These are phyloP conservation scores for Cyclotella sp. DNA, from an alignment of 108 stramenopile species.

Conservation along the genomic window DNA sequence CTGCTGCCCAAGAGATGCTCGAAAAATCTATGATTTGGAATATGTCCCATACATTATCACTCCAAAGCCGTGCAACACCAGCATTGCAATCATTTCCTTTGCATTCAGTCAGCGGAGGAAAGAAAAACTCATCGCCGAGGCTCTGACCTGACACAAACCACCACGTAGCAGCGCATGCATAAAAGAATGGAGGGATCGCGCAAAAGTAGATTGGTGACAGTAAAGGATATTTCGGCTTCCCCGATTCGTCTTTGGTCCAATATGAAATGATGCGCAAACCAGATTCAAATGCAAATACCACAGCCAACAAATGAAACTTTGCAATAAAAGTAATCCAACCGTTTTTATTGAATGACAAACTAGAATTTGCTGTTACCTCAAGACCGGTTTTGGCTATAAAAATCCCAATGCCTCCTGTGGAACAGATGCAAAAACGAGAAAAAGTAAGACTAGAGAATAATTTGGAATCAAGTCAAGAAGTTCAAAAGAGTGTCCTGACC, in stretches of 20 bases:
- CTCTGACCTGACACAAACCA: background rate
- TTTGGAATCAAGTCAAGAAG: background rate
- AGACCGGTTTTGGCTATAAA: constrained; percentile 76
- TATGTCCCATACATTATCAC: constrained; percentile 14
- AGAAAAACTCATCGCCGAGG: constrained; percentile 64
- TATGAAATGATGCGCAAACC: constrained; percentile 60
- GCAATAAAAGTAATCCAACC: constrained; percentile 38
- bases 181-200: constrained; percentile 81
- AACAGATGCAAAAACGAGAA: background rate
- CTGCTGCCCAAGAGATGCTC: constrained; percentile 65
- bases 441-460: background rate
- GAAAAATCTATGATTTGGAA: constrained; percentile 23
- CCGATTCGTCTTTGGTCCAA: constrained; percentile 47
- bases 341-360: constrained; percentile 45
- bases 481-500: background rate
- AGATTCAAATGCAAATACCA: constrained; percentile 67
- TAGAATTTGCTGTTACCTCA: constrained; percentile 68
- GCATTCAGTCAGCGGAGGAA: constrained; percentile 53
- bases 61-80: constrained; percentile 25
- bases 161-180: constrained; percentile 43
- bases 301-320: constrained; percentile 51
- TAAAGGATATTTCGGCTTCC: constrained; percentile 65
- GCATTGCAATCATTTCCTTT: background rate
- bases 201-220: constrained; percentile 85
- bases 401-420: constrained; percentile 73